Evolutionary conservation across 331 rosid genomes (phyloP).

Genomic region (Cydonia oblonga): DNA sequence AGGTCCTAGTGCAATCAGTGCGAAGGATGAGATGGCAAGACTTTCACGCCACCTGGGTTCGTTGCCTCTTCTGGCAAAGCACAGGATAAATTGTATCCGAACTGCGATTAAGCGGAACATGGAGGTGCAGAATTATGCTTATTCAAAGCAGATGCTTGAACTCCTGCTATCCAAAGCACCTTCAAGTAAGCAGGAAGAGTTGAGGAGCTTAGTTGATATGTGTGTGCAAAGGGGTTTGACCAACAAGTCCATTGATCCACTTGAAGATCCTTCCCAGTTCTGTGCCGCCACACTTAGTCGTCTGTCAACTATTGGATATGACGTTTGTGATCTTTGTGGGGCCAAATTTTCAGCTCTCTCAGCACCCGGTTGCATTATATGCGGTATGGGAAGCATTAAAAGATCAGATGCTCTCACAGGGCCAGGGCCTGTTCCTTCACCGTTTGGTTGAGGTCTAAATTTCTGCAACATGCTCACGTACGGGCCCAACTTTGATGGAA

Average conservation of each 20-base stretch:
- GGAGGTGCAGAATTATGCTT: slow-evolving; percentile 90
- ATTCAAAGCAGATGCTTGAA: slow-evolving; percentile 92
- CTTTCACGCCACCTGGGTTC: slow-evolving; percentile 96
- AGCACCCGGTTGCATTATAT: slow-evolving; percentile 83
- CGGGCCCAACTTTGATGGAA: background rate
- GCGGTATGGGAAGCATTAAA: slow-evolving; percentile 96
- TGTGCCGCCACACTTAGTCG: slow-evolving; percentile 96
- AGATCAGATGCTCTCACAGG: slow-evolving; percentile 83
- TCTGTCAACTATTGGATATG: slow-evolving; percentile 88
- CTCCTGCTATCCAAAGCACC: slow-evolving; percentile 91
- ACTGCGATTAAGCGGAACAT: slow-evolving; percentile 93
- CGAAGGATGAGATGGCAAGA: slow-evolving; percentile 98
- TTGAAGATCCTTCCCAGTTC: slow-evolving; percentile 94
- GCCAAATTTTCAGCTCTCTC: slow-evolving; percentile 85
- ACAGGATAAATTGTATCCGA: slow-evolving; percentile 91
- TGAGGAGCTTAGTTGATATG: slow-evolving; percentile 73
- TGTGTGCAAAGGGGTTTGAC: slow-evolving; percentile 87
- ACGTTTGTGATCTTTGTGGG: slow-evolving; percentile 94
- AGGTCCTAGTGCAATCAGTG: slow-evolving; percentile 88
- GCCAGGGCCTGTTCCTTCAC: slow-evolving; percentile 87
- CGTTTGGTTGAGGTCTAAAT: slow-evolving; percentile 59
- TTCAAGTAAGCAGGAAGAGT: slow-evolving; percentile 75
- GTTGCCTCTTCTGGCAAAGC: slow-evolving; percentile 90
- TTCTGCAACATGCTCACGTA: background rate
- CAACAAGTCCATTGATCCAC: slow-evolving; percentile 89